phyloP scores from a whole-genome alignment of 495 filamentous ascomycete genomes.

The Tuber indicum region DNA sequence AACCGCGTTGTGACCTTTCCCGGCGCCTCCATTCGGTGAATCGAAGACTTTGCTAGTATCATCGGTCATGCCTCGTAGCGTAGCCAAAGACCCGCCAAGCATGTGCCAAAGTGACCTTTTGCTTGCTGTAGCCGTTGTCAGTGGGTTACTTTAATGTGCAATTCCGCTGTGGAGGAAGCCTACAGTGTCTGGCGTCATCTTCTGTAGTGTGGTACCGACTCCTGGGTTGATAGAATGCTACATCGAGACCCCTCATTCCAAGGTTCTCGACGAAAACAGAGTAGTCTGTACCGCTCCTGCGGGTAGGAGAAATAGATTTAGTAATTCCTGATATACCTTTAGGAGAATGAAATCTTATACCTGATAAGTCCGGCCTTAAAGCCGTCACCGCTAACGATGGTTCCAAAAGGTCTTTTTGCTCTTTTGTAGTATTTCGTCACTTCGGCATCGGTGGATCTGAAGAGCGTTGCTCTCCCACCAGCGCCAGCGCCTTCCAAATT shows the following conservation, averaged over 20 bases:
- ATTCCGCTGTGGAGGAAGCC: neutral
- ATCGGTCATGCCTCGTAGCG: conserved; percentile 61
- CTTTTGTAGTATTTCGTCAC: conserved; percentile 71
- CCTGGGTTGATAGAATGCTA: conserved; percentile 83
- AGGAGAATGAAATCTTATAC: conserved; percentile 11
- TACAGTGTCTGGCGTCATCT: conserved; percentile 70
- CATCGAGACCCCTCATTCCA: conserved; percentile 80
- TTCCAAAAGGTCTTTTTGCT: conserved; percentile 70
- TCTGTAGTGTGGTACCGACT: conserved; percentile 86
- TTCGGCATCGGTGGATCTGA: conserved; percentile 79
- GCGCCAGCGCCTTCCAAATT: conserved; percentile 95
- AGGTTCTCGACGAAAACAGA: conserved; percentile 71
- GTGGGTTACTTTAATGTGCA: neutral
- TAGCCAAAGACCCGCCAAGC: conserved; percentile 72
- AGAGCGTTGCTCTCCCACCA: conserved; percentile 78
- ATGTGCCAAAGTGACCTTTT: conserved; percentile 84
- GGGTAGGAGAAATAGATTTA: neutral
- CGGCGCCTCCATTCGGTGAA: conserved; percentile 51
- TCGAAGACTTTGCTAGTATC: conserved; percentile 67
- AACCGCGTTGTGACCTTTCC: conserved; percentile 63
- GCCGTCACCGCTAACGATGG: conserved; percentile 71
- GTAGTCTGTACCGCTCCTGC: conserved; percentile 82
- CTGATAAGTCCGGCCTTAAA: conserved; percentile 67
- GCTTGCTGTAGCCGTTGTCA: conserved; percentile 45
- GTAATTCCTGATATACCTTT: neutral